Conservation (phyloP, 805 yeast genomes). For the Torulaspora gathmanii region DNA sequence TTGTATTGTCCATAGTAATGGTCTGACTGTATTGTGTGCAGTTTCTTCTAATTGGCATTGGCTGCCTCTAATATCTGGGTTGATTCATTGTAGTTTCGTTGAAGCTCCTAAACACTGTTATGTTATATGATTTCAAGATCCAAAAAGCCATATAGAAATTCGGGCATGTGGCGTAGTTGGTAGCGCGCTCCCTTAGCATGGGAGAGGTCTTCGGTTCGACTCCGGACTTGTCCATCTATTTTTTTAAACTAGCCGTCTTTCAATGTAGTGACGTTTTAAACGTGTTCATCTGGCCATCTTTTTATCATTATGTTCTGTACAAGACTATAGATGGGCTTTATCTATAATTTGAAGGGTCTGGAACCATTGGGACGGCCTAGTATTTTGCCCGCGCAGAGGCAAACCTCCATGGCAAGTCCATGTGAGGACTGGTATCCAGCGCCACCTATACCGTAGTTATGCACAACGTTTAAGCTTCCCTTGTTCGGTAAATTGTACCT, state of each 20-base stretch:
- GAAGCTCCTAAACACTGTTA: too few relatives aligned
- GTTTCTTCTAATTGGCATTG: too few relatives aligned
- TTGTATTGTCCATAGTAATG: too few relatives aligned
- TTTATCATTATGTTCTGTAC: background rate
- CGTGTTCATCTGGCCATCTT: too few relatives aligned
- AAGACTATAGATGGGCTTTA: background rate
- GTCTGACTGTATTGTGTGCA: too few relatives aligned
- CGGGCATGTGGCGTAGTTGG: constrained; percentile 82
- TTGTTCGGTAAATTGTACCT: constrained; percentile 17
- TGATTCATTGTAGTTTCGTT: too few relatives aligned
- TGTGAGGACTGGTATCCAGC: constrained; percentile 73
- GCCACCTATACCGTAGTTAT: constrained; percentile 70
- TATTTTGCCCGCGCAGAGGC: constrained; percentile 34
- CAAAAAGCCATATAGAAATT: too few relatives aligned
- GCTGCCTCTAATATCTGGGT: too few relatives aligned
- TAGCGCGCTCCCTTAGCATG: constrained; percentile 80
- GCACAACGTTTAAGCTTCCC: constrained; percentile 40
- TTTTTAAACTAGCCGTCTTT: too few relatives aligned
- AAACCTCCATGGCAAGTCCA: constrained; percentile 53
- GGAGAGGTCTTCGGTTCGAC: constrained; percentile 78
- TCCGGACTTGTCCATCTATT: constrained; percentile 65
- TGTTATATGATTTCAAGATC: too few relatives aligned
- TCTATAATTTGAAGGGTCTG: constrained; percentile 4
- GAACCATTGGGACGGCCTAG: constrained; percentile 21
- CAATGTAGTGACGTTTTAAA: too few relatives aligned